A percentile compares a stretch with the other conserved stretches of the same genome.
These are phyloP conservation scores for Mucor lusitanicus DNA, from an alignment of 371 early-diverging fungal genomes.

Conservation along the genomic window DNA sequence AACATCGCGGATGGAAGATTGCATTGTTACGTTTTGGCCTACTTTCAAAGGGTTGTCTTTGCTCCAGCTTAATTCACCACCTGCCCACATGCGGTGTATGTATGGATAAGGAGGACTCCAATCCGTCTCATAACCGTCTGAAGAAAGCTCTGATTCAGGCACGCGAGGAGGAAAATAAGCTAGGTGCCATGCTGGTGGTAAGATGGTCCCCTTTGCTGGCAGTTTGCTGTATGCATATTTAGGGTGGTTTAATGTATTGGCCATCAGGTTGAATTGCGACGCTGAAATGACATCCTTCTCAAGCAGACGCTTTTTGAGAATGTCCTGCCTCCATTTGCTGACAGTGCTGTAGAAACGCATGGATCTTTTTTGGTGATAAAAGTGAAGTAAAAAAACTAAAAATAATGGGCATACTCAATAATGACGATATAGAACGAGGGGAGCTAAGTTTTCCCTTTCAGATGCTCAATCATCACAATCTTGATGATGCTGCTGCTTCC, in stretches of 20 bases:
- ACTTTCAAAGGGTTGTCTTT: conserved; percentile 62
- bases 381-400: neutral
- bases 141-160: conserved; percentile 63
- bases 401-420: neutral
- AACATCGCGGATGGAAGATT: conserved; percentile 51
- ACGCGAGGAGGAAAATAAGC: conserved; percentile 72
- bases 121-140: conserved; percentile 75
- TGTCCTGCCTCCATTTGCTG: conserved; percentile 17
- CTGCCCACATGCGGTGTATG: conserved; percentile 81
- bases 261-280: conserved; percentile 26
- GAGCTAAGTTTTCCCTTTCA: neutral
- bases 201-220: conserved; percentile 42
- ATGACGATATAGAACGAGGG: neutral
- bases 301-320: conserved; percentile 15
- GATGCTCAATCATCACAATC: neutral
- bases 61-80: conserved; percentile 68
- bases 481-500: neutral
- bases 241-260: conserved; percentile 24
- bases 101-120: conserved; percentile 76
- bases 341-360: neutral
- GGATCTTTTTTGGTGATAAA: neutral
- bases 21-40: conserved; percentile 59
- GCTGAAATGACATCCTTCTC: conserved; percentile 34
- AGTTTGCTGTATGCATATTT: conserved; percentile 11
- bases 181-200: conserved; percentile 77